Percentiles rank a stretch among this genome's conserved stretches.
Evolutionary conservation across 345 rosid species (phyloP).

Genomic region (Geranium brycei): DNA sequence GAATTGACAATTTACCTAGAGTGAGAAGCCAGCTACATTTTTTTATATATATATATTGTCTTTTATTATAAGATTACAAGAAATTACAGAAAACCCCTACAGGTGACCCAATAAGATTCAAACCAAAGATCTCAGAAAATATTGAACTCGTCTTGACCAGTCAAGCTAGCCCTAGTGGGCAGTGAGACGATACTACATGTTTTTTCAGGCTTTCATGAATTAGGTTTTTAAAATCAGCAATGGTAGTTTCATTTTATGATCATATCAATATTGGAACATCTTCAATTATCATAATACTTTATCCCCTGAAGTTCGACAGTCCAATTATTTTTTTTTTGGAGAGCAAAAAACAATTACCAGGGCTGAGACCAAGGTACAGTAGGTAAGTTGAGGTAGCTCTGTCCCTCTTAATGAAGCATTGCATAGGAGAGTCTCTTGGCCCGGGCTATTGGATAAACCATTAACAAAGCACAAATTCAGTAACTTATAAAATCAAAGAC

Average conservation of each 20-base stretch:
- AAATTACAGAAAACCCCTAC: no score
- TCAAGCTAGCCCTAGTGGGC: no score
- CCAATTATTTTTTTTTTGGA: neutral
- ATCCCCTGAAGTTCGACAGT: neutral
- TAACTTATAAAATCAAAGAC: neutral
- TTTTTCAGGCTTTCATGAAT: no score
- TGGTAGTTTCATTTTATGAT: neutral
- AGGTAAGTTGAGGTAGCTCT: slow-evolving; percentile 51
- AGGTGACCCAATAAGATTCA: no score
- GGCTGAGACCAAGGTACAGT: slow-evolving; percentile 69
- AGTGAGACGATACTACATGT: no score
- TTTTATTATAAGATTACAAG: no score
- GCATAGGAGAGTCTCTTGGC: slow-evolving; percentile 66
- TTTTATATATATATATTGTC: no score
- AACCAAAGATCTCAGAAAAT: no score
- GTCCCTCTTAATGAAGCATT: slow-evolving; percentile 80
- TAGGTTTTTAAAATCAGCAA: no score
- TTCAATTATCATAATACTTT: neutral
- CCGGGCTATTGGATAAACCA: slow-evolving; percentile 44
- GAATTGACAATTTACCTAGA: no score
- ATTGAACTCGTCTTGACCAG: no score
- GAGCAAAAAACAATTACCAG: slow-evolving; percentile 33
- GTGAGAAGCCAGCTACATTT: no score
- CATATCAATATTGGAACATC: neutral
- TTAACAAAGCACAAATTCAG: neutral